Conservation (phyloP, 2,329 filamentous ascomycete species). For the Phoma herbarum region DNA sequence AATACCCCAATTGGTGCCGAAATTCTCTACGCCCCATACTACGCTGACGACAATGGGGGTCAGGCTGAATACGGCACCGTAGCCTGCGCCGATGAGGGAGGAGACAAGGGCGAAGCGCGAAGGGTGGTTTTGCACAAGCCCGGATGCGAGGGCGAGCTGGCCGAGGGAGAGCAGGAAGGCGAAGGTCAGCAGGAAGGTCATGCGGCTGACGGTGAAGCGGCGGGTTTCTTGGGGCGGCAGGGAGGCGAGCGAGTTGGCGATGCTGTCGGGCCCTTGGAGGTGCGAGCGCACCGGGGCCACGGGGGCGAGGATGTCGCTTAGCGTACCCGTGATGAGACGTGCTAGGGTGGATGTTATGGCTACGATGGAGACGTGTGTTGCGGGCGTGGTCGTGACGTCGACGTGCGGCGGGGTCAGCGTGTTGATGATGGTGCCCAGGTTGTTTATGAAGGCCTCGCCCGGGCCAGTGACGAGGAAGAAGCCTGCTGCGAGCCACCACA, state of each 20-base stretch:
- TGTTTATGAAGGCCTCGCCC: slow-evolving; percentile 98
- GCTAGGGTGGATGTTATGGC: slow-evolving; percentile 90
- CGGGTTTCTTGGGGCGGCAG: slow-evolving; percentile 33
- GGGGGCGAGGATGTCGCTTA: slow-evolving; percentile 87
- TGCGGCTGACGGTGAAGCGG: slow-evolving; percentile 73
- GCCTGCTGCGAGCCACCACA: slow-evolving; percentile 92
- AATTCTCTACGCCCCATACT: slow-evolving; percentile 98
- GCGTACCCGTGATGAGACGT: slow-evolving; percentile 84
- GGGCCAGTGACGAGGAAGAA: slow-evolving; percentile 95
- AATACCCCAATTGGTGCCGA: slow-evolving; percentile 97
- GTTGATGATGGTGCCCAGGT: slow-evolving; percentile 90
- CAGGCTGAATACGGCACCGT: slow-evolving; percentile 89
- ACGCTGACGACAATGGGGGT: slow-evolving; percentile 94
- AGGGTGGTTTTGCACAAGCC: slow-evolving; percentile 75
- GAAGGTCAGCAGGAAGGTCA: slow-evolving; percentile 80
- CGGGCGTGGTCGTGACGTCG: slow-evolving; percentile 66
- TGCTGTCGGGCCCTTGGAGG: slow-evolving; percentile 59
- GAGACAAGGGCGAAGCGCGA: slow-evolving; percentile 88
- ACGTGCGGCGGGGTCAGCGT: slow-evolving; percentile 77
- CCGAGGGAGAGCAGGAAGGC: slow-evolving; percentile 76
- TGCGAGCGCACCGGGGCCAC: slow-evolving; percentile 61
- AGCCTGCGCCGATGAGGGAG: slow-evolving; percentile 84
- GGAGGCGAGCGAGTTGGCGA: slow-evolving; percentile 53
- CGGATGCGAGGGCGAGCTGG: slow-evolving; percentile 79
- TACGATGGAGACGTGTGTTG: slow-evolving; percentile 92